These are phyloP conservation scores for Pleurotus ostreatus DNA, from an alignment of 768 basidiomycete species.

Conservation along the genomic window DNA sequence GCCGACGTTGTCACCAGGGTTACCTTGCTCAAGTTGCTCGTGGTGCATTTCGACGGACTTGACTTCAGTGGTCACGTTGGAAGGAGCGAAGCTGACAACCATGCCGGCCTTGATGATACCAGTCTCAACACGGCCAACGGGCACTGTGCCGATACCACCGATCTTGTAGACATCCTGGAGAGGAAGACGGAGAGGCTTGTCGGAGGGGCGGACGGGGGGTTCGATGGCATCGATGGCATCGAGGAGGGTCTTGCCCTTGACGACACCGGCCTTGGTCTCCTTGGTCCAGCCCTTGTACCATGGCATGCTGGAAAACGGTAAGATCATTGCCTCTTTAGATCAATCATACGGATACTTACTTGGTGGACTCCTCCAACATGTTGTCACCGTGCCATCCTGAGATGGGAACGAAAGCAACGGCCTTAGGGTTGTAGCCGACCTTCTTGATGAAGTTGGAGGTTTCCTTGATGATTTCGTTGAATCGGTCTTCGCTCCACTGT, in stretches of 20 bases:
- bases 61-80: conserved; percentile 99
- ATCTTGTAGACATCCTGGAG: conserved; percentile 99
- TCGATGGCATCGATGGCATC: conserved; percentile 99
- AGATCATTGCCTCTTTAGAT: conserved; percentile 11
- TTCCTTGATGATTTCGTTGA: conserved; percentile 99
- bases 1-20: conserved; percentile 98
- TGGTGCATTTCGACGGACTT: conserved; percentile 99
- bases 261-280: conserved; percentile 89
- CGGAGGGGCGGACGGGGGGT: conserved; percentile 92
- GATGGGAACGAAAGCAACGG: conserved; percentile 98
- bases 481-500: conserved; percentile 98
- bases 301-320: conserved; percentile 65
- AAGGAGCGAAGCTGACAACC: conserved; percentile 95
- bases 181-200: conserved; percentile 99
- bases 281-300: conserved; percentile 99
- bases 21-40: conserved; percentile 92
- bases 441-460: conserved; percentile 98
- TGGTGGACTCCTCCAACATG: conserved; percentile 98
- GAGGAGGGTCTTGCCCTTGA: conserved; percentile 99
- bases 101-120: conserved; percentile 99
- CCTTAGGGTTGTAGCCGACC: conserved; percentile 99
- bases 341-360: conserved; percentile 46
- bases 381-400: conserved; percentile 99
- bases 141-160: conserved; percentile 99
- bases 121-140: conserved; percentile 99